Evolutionary conservation across 495 filamentous ascomycete species (phyloP).

Genomic region (Hypoxylon subgilvum): DNA sequence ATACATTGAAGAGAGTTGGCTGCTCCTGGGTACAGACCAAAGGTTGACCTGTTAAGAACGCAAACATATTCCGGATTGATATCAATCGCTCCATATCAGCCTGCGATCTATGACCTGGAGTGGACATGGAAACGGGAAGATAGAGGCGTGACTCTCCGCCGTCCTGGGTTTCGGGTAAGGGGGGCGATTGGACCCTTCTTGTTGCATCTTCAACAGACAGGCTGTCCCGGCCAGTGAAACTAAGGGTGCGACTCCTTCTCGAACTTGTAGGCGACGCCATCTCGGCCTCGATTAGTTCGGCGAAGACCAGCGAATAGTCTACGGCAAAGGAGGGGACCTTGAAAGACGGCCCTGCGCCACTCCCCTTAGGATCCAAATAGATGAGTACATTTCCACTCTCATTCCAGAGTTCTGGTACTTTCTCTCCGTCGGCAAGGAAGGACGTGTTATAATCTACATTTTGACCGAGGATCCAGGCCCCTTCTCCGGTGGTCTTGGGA

Average conservation of each 20-base stretch:
- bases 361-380: conserved; percentile 75
- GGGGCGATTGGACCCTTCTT: conserved; percentile 49
- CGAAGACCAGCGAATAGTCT: conserved; percentile 71
- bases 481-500: conserved; percentile 34
- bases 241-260: conserved; percentile 50
- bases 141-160: conserved; percentile 70
- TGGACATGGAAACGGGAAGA: conserved; percentile 57
- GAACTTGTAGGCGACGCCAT: conserved; percentile 49
- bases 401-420: conserved; percentile 87
- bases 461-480: conserved; percentile 68
- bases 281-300: conserved; percentile 69
- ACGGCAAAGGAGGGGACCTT: conserved; percentile 75
- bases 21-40: conserved; percentile 76
- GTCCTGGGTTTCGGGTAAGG: conserved; percentile 44
- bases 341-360: conserved; percentile 75
- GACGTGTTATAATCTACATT: conserved; percentile 67
- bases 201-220: conserved; percentile 49
- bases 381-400: conserved; percentile 81
- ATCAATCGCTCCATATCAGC: conserved; percentile 73
- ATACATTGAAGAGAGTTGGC: conserved; percentile 72
- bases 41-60: conserved; percentile 80
- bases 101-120: conserved; percentile 52
- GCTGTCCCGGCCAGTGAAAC: conserved; percentile 49
- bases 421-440: conserved; percentile 63
- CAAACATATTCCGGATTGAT: conserved; percentile 86